Evolutionary conservation across 148 eudicot species (phyloP), one percentile per base, ranked within the genome.

Genomic region (Limonium bicolor): DNA sequence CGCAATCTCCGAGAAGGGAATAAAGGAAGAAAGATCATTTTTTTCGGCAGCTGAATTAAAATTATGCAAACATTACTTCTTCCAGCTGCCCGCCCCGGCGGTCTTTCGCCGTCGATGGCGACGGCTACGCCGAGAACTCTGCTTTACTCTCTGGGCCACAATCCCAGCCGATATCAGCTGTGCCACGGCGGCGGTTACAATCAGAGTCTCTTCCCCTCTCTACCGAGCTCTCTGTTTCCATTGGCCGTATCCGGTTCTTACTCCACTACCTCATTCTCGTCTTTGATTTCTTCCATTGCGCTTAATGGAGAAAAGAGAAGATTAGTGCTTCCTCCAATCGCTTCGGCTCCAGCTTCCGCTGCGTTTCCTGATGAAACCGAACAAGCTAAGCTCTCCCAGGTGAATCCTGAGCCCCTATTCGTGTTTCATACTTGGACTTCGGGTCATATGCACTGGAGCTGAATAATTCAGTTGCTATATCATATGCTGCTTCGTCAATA

Each of bases 381-480:
- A 6, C 68, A 73, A 43, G 82, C 77, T 51, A 86, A 82, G 52
- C 86, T 82, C 53, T 82, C 82, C 56, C 88, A 69, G 88, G 96
- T 82, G n/a, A 20, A 43, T 26, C 39, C 20, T 36, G n/a, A n/a
- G n/a, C n/a, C 24, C 23, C 6, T 15, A 33, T 23, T 23, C 15
- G n/a, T 27, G 19, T 14, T 25, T 4, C 17, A 34, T n/a, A 2
- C 6, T 36, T 22, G 13, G 41, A 23, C 16, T 15, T 15, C 37
- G 12, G 41, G 9, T 22, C 36, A 34, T 32, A 19, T 19, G 24
- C 26, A 17, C 20, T 34, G 51, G 42, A 0, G 1, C 1, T 10
- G 19, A 25, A 5, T 19, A 20, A 14, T 7, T 1, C 4, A n/a
- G 20, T 19, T 19, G 4, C 4, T 20, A 10, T 39, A 19, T 39